These are phyloP conservation scores for Sporothrix pallida DNA, from an alignment of 2,329 filamentous ascomycete species.

Conservation along the genomic window DNA sequence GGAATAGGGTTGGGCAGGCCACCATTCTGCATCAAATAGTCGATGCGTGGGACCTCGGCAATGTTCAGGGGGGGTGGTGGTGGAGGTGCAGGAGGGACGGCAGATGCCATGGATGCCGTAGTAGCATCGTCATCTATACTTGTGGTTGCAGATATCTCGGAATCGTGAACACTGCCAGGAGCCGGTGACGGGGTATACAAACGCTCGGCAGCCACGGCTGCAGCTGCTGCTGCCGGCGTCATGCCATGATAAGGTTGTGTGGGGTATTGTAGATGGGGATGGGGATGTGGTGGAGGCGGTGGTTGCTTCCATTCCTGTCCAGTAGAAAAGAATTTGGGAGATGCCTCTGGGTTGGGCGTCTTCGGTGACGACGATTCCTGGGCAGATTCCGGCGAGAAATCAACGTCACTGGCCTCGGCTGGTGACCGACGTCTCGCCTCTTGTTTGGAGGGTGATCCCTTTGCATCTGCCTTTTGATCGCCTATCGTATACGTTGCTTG, in stretches of 20 bases:
- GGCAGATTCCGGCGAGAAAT: slow-evolving; percentile 58
- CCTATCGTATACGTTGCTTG: slow-evolving; percentile 55
- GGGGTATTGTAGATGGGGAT: slow-evolving; percentile 43
- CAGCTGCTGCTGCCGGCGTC: background rate
- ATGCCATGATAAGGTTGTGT: background rate
- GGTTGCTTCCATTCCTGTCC: slow-evolving; percentile 47
- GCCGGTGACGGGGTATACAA: slow-evolving; percentile 43
- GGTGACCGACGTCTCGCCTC: slow-evolving; percentile 36
- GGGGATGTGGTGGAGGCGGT: slow-evolving; percentile 55
- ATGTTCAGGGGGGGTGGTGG: slow-evolving; percentile 76
- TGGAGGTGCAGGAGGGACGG: slow-evolving; percentile 63
- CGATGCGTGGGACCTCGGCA: slow-evolving; percentile 78
- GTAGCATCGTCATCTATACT: slow-evolving; percentile 11
- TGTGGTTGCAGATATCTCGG: slow-evolving; percentile 28
- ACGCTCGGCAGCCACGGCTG: slow-evolving; percentile 39
- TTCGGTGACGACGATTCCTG: slow-evolving; percentile 65
- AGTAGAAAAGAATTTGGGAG: slow-evolving; percentile 34
- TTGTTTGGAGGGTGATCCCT: background rate
- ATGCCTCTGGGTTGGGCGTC: slow-evolving; percentile 57
- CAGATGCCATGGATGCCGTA: slow-evolving; percentile 38
- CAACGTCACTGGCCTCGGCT: slow-evolving; percentile 50
- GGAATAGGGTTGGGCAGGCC: slow-evolving; percentile 75
- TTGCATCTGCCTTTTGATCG: background rate
- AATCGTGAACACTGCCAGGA: slow-evolving; percentile 23
- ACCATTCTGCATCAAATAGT: slow-evolving; percentile 90